Evolutionary conservation across 257 asterid species (phyloP), one percentile per base, ranked within the genome.

Genomic region (Phtheirospermum japonicum): DNA sequence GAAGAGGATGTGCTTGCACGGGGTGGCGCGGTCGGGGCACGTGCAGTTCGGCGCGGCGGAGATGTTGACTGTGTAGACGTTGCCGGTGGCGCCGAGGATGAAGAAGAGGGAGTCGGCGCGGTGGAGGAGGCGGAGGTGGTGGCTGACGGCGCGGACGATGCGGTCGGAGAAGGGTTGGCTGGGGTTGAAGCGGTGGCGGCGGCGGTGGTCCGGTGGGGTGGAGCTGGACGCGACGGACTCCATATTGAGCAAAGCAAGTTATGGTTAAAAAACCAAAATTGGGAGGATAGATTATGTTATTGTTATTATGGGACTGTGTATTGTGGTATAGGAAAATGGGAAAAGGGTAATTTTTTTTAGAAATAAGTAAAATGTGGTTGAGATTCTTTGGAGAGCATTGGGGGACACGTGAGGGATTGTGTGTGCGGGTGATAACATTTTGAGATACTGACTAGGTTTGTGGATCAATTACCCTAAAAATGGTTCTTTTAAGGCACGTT

Each of bases 41-140:
- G 91, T 82, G 83, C 97, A 92, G 0, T 87, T 73, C 1, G 80
- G 79, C 43, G 83, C 10, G 71, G 80, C 58, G 61, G 97, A 82
- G 79, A 92, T 17, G 75, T 50, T 80, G 42, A 89, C 97, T 4
- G 96, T 80, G 85, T 92, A 92, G 33, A 88, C 98, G 69, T 91
- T 91, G 0, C 95, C 95, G 32, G 98, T 88, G 57, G 90, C 91
- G 45, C 97, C 98, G 52, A 91, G 76, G 57, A 91, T 37, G 74
- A 82, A 88, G 83, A 91, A 91, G 18, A 65, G 70, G 46, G 95
- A 58, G 69, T 79, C 95, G n/a, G 76, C 56, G 59, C 87, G 84
- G 89, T 55, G 61, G 80, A 91, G 95, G 82, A 91, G 97, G 49
- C 79, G 84, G 70, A 92, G 88, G n/a, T 79, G 97, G 80, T 89